These are phyloP conservation scores for Candida ascalaphidarum DNA, from an alignment of 805 yeast species.

Conservation along the genomic window DNA sequence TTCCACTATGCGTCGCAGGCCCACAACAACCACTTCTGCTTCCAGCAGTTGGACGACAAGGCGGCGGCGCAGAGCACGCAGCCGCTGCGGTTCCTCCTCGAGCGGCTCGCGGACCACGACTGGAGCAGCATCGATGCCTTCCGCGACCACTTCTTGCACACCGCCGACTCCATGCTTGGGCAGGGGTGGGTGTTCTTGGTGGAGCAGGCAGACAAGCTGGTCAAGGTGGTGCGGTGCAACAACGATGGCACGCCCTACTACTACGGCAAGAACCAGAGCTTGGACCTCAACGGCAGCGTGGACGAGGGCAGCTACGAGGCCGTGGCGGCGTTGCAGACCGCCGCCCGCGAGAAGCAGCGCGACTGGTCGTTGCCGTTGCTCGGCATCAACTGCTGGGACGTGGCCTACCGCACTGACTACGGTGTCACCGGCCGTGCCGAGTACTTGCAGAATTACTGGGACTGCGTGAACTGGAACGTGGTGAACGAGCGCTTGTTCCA, in stretches of 20 bases:
- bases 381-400: constrained; percentile 81
- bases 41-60: constrained; percentile 47
- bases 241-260: constrained; percentile 76
- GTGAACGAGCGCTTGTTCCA: constrained; percentile 45
- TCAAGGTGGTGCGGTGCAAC: constrained; percentile 47
- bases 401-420: constrained; percentile 78
- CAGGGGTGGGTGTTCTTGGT: constrained; percentile 74
- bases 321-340: constrained; percentile 33
- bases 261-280: constrained; percentile 57
- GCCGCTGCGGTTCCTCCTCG: constrained; percentile 31
- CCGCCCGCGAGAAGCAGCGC: constrained; percentile 31
- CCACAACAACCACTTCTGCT: constrained; percentile 85
- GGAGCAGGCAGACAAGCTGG: constrained; percentile 52
- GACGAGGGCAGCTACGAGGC: constrained; percentile 44
- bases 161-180: constrained; percentile 48
- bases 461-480: constrained; percentile 77
- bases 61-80: constrained; percentile 21
- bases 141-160: constrained; percentile 38
- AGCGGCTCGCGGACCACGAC: constrained; percentile 26
- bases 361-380: constrained; percentile 70
- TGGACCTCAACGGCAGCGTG: constrained; percentile 72
- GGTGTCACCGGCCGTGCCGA: constrained; percentile 67
- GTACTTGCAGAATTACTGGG: constrained; percentile 70
- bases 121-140: constrained; percentile 39
- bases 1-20: constrained; percentile 88